Percentiles rank a stretch among this genome's conserved stretches.
Conservation (phyloP, 345 rosid species). For the Erodium maritimum region DNA sequence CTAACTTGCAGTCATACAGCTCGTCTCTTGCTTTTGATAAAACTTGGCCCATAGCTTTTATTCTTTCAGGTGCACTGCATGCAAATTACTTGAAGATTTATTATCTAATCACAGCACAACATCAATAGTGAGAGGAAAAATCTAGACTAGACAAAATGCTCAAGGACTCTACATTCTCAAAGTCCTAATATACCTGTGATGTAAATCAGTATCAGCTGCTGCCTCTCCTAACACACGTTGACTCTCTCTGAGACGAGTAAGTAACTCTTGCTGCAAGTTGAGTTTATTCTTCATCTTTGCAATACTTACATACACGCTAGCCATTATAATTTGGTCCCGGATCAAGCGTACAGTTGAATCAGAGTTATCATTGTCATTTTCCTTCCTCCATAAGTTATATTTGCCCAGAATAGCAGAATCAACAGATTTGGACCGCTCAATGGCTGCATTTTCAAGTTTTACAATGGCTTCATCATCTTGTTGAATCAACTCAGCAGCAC, state of each 20-base stretch:
- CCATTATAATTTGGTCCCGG: constrained; percentile 94
- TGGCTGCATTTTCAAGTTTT: constrained; percentile 89
- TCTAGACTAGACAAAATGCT: constrained; percentile 1
- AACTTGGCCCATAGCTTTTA: constrained; percentile 84
- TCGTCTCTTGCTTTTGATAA: constrained; percentile 70
- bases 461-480: constrained; percentile 60
- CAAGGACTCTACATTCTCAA: no score
- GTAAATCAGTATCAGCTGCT: constrained; percentile 72
- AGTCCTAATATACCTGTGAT: constrained; percentile 39
- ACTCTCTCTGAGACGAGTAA: constrained; percentile 69
- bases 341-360: constrained; percentile 85
- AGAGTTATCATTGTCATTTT: constrained; percentile 72
- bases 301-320: constrained; percentile 67
- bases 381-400: constrained; percentile 91
- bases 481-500: constrained; percentile 56
- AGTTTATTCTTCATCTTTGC: constrained; percentile 67
- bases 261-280: constrained; percentile 63
- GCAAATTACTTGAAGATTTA: constrained; percentile 4
- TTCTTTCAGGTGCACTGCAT: constrained; percentile 68
- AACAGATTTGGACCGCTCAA: constrained; percentile 86
- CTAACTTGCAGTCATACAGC: constrained; percentile 85
- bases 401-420: constrained; percentile 92
- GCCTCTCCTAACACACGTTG: constrained; percentile 71
- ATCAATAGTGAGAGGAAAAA: constrained; percentile 4
- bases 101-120: constrained; percentile 5